A percentile compares a stretch with the other conserved stretches of the same genome.
phyloP scores from a whole-genome alignment of 2,329 filamentous ascomycete genomes.

The Fusarium marasasianum region DNA sequence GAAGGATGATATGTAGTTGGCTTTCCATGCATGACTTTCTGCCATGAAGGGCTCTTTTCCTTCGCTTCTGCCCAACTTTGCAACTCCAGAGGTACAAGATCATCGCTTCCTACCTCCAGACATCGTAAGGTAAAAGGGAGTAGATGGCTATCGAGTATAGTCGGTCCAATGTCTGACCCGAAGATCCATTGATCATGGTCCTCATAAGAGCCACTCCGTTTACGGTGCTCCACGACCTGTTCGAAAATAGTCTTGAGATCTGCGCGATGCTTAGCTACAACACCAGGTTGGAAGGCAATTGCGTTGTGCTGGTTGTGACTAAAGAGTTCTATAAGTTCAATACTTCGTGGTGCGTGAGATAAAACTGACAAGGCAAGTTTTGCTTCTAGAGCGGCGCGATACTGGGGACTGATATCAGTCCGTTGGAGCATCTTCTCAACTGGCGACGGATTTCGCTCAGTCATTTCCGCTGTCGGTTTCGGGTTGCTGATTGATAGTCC shows the following conservation, averaged over 20 bases:
- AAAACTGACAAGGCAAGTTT: constrained; percentile 12
- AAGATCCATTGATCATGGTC: constrained; percentile 12
- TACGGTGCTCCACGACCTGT: constrained; percentile 4
- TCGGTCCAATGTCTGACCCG: constrained; percentile 7
- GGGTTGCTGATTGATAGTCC: constrained; percentile 14
- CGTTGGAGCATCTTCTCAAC: constrained; percentile 7
- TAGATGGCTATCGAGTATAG: constrained; percentile 22
- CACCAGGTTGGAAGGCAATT: constrained; percentile 5
- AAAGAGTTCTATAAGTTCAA: neutral
- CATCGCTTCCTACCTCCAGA: constrained; percentile 7
- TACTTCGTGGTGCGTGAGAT: accelerated
- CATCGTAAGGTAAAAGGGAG: constrained; percentile 19
- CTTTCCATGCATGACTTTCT: constrained; percentile 19
- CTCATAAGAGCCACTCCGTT: neutral
- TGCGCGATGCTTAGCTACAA: constrained; percentile 9
- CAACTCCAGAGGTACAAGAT: constrained; percentile 18
- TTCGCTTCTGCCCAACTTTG: constrained; percentile 10
- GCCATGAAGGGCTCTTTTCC: constrained; percentile 7
- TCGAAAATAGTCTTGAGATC: neutral
- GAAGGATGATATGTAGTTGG: constrained; percentile 19
- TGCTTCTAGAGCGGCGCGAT: neutral
- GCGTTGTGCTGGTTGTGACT: constrained; percentile 16
- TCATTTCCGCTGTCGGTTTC: constrained; percentile 15
- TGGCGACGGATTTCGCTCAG: constrained; percentile 4
- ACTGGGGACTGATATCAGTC: constrained; percentile 6